Evolutionary conservation across 129 eudicot species (phyloP).

Genomic region (Calendula officinalis): DNA sequence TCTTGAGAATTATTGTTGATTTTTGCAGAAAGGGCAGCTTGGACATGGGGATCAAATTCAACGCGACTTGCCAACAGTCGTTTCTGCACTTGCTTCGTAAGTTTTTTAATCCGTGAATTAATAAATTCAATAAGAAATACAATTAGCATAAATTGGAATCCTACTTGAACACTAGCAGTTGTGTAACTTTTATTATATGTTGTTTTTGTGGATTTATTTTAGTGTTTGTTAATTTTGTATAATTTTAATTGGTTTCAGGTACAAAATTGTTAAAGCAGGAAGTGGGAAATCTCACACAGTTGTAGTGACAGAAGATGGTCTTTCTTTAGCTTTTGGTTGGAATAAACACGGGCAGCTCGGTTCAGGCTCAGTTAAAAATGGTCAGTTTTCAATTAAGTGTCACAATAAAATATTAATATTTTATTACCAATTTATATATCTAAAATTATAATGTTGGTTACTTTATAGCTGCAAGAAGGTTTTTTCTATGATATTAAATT

Average conservation of each 20-base stretch:
- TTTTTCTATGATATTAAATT: too few relatives aligned
- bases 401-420: neutral
- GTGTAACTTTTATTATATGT: too few relatives aligned
- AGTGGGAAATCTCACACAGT: slow-evolving; percentile 83
- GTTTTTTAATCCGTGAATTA: slow-evolving; percentile 14
- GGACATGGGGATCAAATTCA: slow-evolving; percentile 86
- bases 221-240: too few relatives aligned
- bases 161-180: too few relatives aligned
- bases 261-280: slow-evolving; percentile 68
- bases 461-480: too few relatives aligned
- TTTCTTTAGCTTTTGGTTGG: slow-evolving; percentile 87
- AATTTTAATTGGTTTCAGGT: slow-evolving; percentile 29
- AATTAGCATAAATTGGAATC: too few relatives aligned
- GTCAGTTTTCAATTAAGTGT: slow-evolving; percentile 30
- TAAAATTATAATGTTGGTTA: too few relatives aligned
- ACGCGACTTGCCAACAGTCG: slow-evolving; percentile 81
- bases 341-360: slow-evolving; percentile 98
- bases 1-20: neutral
- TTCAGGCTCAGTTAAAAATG: slow-evolving; percentile 73
- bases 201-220: neutral
- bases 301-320: slow-evolving; percentile 70
- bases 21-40: slow-evolving; percentile 85
- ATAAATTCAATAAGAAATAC: too few relatives aligned
- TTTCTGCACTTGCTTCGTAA: slow-evolving; percentile 76
- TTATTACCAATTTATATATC: neutral